Conservation (phyloP, 257 asterid genomes). For the Solanum megistacrolobum region DNA sequence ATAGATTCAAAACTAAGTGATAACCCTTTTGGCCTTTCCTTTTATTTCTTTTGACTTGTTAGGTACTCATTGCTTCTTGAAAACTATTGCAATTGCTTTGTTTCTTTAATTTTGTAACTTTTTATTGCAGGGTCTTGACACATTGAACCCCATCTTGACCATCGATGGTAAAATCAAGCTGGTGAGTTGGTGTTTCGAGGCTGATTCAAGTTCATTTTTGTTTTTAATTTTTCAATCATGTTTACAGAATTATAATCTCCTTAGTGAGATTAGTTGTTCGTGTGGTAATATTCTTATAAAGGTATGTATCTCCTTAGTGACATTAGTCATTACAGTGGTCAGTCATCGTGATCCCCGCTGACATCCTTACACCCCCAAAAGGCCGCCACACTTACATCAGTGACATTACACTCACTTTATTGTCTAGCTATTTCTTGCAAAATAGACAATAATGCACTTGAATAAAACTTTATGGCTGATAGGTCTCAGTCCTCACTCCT, state of each 20-base stretch:
- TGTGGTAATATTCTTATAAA: background rate
- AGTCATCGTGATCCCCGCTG: background rate
- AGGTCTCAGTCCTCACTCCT: background rate
- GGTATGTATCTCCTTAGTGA: background rate
- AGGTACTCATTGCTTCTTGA: too few species aligned
- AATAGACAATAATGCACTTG: background rate
- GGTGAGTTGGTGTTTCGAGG: too few species aligned
- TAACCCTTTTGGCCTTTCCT: too few species aligned
- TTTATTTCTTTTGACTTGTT: too few species aligned
- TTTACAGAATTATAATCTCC: background rate
- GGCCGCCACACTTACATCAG: background rate
- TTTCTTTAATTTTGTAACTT: too few species aligned
- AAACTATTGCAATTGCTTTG: too few species aligned
- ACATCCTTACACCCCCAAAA: background rate
- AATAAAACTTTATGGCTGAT: background rate
- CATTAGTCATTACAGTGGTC: background rate
- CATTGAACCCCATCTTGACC: too few species aligned
- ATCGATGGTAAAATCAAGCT: too few species aligned
- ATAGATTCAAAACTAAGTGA: too few species aligned
- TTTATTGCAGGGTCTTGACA: too few species aligned
- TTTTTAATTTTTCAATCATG: too few species aligned
- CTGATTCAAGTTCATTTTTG: too few species aligned
- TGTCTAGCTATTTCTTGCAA: background rate
- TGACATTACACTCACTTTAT: background rate
- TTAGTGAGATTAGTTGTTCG: background rate